Percentiles rank a stretch among this genome's conserved stretches.
These are phyloP conservation scores for Angophora floribunda DNA, from an alignment of 345 rosid genomes.

Conservation along the genomic window DNA sequence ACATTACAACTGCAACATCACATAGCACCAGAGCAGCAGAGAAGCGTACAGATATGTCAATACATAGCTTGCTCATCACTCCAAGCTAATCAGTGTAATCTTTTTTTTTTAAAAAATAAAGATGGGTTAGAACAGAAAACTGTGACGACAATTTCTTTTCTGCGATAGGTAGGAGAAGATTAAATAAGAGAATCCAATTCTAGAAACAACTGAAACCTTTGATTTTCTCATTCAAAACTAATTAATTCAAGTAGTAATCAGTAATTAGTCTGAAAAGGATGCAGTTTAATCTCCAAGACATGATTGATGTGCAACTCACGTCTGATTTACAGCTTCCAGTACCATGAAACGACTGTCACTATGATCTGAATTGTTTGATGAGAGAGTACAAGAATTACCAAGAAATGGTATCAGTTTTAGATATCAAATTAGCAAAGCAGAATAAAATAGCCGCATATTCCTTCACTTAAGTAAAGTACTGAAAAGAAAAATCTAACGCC, in stretches of 20 bases:
- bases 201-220: background rate
- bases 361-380: background rate
- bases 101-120: background rate
- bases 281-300: background rate
- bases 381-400: background rate
- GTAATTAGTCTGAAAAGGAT: background rate
- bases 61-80: background rate
- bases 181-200: background rate
- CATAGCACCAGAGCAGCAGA: background rate
- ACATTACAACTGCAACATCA: background rate
- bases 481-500: background rate
- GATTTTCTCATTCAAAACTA: background rate
- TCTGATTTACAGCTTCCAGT: background rate
- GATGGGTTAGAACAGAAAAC: background rate
- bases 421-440: background rate
- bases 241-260: background rate
- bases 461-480: background rate
- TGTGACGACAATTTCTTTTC: background rate
- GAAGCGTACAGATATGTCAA: background rate
- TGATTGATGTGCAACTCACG: background rate
- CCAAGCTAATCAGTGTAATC: background rate
- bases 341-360: background rate
- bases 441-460: background rate
- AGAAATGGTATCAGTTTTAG: background rate
- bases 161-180: background rate